phyloP scores from a whole-genome alignment of 768 basidiomycete genomes.

The Lepiota brunneoincarnata region DNA sequence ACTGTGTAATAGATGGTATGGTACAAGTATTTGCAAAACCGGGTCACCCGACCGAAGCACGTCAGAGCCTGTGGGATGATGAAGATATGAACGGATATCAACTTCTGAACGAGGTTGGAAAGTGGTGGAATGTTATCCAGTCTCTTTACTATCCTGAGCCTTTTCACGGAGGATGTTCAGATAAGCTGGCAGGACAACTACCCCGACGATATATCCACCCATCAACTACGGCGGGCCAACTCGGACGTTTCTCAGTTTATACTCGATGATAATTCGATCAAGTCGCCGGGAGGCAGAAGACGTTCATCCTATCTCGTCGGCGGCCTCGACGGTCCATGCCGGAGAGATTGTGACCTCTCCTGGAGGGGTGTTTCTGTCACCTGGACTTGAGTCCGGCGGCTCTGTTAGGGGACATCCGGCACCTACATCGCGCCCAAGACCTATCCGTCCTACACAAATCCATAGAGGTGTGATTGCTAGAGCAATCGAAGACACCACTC shows the following conservation, averaged over 20 bases:
- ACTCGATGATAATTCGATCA: slow-evolving; percentile 29
- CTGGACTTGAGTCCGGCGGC: slow-evolving; percentile 1
- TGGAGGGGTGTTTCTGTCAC: slow-evolving; percentile 3
- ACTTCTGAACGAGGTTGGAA: slow-evolving; percentile 92
- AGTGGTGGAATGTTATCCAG: slow-evolving; percentile 94
- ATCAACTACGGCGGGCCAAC: slow-evolving; percentile 37
- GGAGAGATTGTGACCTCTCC: slow-evolving; percentile 25
- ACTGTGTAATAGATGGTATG: slow-evolving; percentile 97
- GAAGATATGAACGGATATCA: slow-evolving; percentile 96
- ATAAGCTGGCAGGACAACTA: slow-evolving; percentile 86
- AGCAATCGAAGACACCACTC: slow-evolving; percentile 89
- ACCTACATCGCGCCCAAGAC: slow-evolving; percentile 15
- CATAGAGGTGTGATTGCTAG: slow-evolving; percentile 84
- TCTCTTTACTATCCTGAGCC: slow-evolving; percentile 92
- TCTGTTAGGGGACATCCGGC: slow-evolving; percentile 21
- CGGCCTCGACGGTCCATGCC: slow-evolving; percentile 66
- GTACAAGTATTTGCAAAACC: slow-evolving; percentile 90
- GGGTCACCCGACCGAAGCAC: slow-evolving; percentile 44
- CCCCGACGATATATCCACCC: slow-evolving; percentile 26
- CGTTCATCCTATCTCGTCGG: slow-evolving; percentile 63
- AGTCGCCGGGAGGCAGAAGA: slow-evolving; percentile 33
- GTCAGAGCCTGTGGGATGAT: slow-evolving; percentile 67
- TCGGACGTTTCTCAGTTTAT: slow-evolving; percentile 67
- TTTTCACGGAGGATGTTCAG: slow-evolving; percentile 94
- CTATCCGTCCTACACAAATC: slow-evolving; percentile 29